phyloP scores from a whole-genome alignment of 2,329 filamentous ascomycete species.

The Aciculosporium take region DNA sequence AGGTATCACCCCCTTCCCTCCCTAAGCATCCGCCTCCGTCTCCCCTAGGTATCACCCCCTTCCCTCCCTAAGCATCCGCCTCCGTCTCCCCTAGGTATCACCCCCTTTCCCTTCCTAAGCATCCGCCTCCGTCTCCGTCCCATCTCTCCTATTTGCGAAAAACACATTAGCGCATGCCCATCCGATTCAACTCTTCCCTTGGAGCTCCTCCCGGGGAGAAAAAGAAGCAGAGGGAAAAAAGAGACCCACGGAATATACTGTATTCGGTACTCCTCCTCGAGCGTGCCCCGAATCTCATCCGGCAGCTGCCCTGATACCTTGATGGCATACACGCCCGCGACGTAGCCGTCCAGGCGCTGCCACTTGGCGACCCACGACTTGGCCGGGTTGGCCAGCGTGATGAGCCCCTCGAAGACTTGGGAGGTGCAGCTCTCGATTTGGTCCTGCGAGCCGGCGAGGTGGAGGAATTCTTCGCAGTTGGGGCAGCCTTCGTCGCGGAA shows the following conservation, averaged over 20 bases:
- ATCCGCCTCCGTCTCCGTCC: constrained; percentile 39
- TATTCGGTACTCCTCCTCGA: constrained; percentile 50
- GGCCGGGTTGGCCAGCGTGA: constrained; percentile 68
- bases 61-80: too few relatives aligned
- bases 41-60: too few relatives aligned
- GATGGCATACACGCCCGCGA: constrained; percentile 80
- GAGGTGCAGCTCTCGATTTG: constrained; percentile 86
- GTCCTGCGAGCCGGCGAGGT: constrained; percentile 65
- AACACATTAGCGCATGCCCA: constrained; percentile 1
- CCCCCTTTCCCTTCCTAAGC: too few relatives aligned
- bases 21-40: too few relatives aligned
- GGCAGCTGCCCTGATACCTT: constrained; percentile 78
- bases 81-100: too few relatives aligned
- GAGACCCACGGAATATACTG: constrained; percentile 52
- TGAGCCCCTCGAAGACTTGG: constrained; percentile 86
- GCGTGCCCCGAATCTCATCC: constrained; percentile 45
- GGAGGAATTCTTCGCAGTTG: constrained; percentile 89
- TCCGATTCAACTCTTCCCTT: neutral
- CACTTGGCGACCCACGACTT: constrained; percentile 93
- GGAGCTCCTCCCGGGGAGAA: neutral
- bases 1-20: too few relatives aligned
- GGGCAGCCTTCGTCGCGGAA: constrained; percentile 83
- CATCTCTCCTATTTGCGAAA: constrained; percentile 39
- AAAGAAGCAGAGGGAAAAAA: constrained; percentile 21
- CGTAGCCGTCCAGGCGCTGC: constrained; percentile 81